Evolutionary conservation across 1,139 yeast species (phyloP), one percentile per base, ranked within the genome.

Genomic region (Dujonia santamariae): DNA sequence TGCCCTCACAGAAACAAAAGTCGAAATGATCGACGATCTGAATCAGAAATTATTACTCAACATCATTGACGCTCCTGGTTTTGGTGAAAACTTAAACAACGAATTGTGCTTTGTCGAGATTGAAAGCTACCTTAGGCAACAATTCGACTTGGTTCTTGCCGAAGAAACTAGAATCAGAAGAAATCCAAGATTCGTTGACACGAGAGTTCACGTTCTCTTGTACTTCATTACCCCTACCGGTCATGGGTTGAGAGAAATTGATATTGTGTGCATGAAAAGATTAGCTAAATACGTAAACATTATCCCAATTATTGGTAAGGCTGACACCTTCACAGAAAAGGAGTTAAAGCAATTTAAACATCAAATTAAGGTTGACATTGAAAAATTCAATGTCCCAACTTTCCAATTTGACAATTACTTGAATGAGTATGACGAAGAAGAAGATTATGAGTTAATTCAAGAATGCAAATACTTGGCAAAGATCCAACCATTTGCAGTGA

Each of bases 81-180:
- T 80, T 52, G 90, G 88, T 14, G 85, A 79, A 41, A 80, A 80
- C 45, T 58, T 82, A 44, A 81, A 82, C 53, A 80, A 82, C 48
- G 76, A 75, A 31, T 40, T 74, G 65, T 53, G 87, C 54, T 84
- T 85, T 51, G 69, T 67, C 24, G 84, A 84, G 44, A 80, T 92
- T 40, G 79, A 81, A 36, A 76, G 75, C 40, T 90, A 80, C 55
- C 66, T 92, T 45, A 92, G 85, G 53, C 86, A 81, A 53, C 97
- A 90, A 58, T 90, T 85, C 57, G 98, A 92, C 59, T 87, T 85
- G 48, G 94, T 90, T 26, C 72, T 92, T 46, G 81, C 86, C 11
- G 97, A 92, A 59, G 97, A 92, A 57, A 82, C 95, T 13, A 75
- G 95, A 43, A 86, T 92, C 45, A 80, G 85, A 61, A 79, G 98